A percentile compares a stretch with the other conserved stretches of the same genome.
Conservation (phyloP, 192 early-diverging fungal genomes). For the Coemansia sp. region DNA sequence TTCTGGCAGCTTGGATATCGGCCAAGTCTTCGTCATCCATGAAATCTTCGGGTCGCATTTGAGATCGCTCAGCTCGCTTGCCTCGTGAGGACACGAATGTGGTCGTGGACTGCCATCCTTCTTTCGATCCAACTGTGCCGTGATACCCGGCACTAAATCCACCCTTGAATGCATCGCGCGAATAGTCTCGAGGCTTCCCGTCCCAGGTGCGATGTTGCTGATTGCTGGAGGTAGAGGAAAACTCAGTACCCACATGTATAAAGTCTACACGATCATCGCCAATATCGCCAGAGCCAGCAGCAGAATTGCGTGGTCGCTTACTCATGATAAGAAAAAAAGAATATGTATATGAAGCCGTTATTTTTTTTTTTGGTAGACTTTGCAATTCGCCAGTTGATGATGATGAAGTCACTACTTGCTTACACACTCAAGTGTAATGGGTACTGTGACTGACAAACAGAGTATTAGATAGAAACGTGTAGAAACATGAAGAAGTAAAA, state of each 20-base stretch:
- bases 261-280: conserved; percentile 32
- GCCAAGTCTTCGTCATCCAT: conserved; percentile 97
- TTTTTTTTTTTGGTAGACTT: neutral
- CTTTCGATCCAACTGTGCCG: conserved; percentile 96
- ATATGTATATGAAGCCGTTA: no score
- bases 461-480: neutral
- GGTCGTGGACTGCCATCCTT: conserved; percentile 66
- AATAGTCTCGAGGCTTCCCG: conserved; percentile 74
- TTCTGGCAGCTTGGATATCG: conserved; percentile 37
- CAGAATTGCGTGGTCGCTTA: conserved; percentile 4
- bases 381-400: neutral
- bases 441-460: conserved; percentile 30
- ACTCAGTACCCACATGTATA: conserved; percentile 43
- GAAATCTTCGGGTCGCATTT: conserved; percentile 74
- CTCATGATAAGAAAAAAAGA: conserved; percentile 3
- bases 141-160: conserved; percentile 95
- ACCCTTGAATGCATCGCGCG: conserved; percentile 93
- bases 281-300: neutral
- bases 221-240: conserved; percentile 15
- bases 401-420: neutral
- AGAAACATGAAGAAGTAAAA: neutral
- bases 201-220: conserved; percentile 55
- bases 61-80: conserved; percentile 60
- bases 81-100: conserved; percentile 81
- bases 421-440: conserved; percentile 49